These are phyloP conservation scores for Gastroboletus turbinatus DNA, from an alignment of 1,284 basidiomycete genomes.

Conservation along the genomic window DNA sequence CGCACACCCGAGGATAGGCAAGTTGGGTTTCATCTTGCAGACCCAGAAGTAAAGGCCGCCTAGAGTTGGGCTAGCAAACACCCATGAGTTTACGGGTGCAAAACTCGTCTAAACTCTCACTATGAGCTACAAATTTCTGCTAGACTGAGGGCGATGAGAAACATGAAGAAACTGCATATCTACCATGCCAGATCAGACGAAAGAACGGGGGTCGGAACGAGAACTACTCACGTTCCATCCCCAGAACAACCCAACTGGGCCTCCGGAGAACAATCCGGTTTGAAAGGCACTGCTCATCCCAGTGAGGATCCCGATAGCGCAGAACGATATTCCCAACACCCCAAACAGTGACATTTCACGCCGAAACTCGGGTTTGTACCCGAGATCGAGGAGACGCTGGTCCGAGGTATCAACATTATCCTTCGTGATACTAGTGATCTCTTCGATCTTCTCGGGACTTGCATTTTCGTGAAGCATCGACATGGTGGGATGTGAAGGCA, in stretches of 20 bases:
- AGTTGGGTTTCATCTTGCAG: constrained; percentile 60
- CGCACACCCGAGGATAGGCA: constrained; percentile 56
- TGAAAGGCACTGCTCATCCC: constrained; percentile 62
- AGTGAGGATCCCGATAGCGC: constrained; percentile 58
- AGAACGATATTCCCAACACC: constrained; percentile 62
- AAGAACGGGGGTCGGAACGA: not conserved
- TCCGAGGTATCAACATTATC: constrained; percentile 31
- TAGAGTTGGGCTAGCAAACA: constrained; percentile 46
- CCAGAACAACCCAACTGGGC: constrained; percentile 60
- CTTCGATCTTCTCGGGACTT: constrained; percentile 15
- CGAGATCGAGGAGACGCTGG: constrained; percentile 50
- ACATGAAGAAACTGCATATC: constrained; percentile 62
- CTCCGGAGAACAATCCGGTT: constrained; percentile 58
- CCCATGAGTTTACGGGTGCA: not conserved
- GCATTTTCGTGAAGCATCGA: constrained; percentile 3
- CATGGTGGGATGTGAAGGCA: constrained; percentile 7
- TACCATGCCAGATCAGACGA: constrained; percentile 18
- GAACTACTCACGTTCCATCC: constrained; percentile 56
- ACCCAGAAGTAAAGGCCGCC: constrained; percentile 65
- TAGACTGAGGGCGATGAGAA: constrained; percentile 54
- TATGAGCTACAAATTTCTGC: constrained; percentile 63
- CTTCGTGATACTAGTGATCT: not conserved
- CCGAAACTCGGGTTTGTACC: constrained; percentile 53
- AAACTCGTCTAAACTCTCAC: constrained; percentile 33
- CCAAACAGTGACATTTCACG: constrained; percentile 61